Evolutionary conservation across 331 rosid genomes (phyloP).

Genomic region (Dryas integrifolia): DNA sequence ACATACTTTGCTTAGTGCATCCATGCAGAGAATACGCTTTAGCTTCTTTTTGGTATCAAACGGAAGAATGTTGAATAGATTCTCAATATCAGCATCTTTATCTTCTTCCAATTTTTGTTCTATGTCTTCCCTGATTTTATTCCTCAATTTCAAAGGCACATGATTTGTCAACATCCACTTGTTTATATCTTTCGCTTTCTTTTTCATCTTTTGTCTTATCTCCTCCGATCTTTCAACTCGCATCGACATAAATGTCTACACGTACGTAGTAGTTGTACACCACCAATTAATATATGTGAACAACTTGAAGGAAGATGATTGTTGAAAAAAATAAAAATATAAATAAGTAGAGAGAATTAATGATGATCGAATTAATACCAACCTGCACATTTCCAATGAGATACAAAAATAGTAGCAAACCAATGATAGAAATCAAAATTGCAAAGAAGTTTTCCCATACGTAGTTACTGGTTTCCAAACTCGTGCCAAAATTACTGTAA

Average conservation of each 20-base stretch:
- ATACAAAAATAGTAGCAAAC: slow-evolving; percentile 13
- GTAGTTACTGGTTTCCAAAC: background rate
- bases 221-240: slow-evolving; percentile 16
- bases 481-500: slow-evolving; percentile 12
- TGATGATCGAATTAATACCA: background rate
- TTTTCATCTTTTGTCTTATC: background rate
- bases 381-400: slow-evolving; percentile 22
- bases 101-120: slow-evolving; percentile 20
- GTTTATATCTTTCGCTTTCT: background rate
- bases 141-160: too few relatives aligned
- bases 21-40: slow-evolving; percentile 20
- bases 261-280: background rate
- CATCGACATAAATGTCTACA: slow-evolving; percentile 19
- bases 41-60: background rate
- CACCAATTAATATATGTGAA: too few relatives aligned
- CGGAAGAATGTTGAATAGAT: slow-evolving; percentile 24
- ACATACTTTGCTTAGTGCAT: slow-evolving; percentile 10
- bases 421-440: background rate
- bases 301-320: too few relatives aligned
- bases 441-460: slow-evolving; percentile 19
- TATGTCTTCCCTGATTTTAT: background rate
- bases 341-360: too few relatives aligned
- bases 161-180: slow-evolving; percentile 22
- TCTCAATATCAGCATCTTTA: slow-evolving; percentile 24
- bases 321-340: too few relatives aligned